Percentiles rank a stretch among this genome's conserved stretches.
Evolutionary conservation across 257 asterid genomes (phyloP).

Genomic region (Capsicum baccatum): DNA sequence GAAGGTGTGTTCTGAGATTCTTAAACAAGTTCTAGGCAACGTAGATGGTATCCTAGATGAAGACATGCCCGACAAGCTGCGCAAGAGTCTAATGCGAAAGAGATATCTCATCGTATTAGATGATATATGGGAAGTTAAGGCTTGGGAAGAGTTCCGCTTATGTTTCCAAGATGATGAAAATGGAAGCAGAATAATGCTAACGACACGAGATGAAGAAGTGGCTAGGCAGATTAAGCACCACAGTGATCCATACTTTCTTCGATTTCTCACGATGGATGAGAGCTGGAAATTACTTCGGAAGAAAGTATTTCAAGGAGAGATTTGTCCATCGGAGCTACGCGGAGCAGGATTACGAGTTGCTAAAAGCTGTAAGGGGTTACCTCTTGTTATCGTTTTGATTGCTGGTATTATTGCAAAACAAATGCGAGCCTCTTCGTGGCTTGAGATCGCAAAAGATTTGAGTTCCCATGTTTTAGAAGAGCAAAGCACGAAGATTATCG

Average conservation of each 20-base stretch:
- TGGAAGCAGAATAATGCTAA: neutral
- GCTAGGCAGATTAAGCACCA: conserved; percentile 7
- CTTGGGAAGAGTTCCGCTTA: neutral
- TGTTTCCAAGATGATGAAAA: neutral
- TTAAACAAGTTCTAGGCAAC: neutral
- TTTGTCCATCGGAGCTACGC: neutral
- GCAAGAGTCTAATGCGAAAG: neutral
- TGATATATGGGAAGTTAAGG: conserved; percentile 9
- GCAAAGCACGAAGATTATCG: neutral
- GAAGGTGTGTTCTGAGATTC: conserved; percentile 13
- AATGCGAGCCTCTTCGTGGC: neutral
- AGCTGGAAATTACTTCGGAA: neutral
- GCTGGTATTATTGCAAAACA: conserved; percentile 8
- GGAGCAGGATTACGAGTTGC: neutral
- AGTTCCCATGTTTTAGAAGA: neutral
- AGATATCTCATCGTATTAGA: conserved; percentile 5
- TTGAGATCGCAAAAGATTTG: neutral
- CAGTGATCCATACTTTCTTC: conserved; percentile 11
- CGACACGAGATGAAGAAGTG: neutral
- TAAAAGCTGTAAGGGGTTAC: neutral
- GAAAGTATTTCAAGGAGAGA: conserved; percentile 8
- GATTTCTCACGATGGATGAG: neutral
- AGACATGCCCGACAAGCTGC: conserved; percentile 10
- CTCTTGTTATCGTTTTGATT: neutral
- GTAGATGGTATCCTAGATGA: neutral